A percentile compares a stretch with the other conserved stretches of the same genome.
phyloP scores from a whole-genome alignment of 495 filamentous ascomycete genomes.

The Annulohypoxylon maeteangense region DNA sequence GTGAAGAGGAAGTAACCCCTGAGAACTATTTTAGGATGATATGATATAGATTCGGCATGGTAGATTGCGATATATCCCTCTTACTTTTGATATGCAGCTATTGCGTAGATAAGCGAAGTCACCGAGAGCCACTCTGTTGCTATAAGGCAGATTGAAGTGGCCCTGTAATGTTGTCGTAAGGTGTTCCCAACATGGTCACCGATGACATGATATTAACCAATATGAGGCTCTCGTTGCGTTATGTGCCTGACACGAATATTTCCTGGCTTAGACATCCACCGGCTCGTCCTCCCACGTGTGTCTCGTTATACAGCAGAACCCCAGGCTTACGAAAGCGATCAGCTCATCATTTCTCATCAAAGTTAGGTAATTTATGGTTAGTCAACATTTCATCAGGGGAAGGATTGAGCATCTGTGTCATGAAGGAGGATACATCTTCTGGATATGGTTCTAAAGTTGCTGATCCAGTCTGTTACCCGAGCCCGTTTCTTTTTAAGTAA shows the following conservation, averaged over 20 bases:
- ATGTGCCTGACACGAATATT: not conserved
- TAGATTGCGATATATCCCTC: not conserved
- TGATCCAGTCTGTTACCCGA: not conserved
- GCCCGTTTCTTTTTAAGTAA: not conserved
- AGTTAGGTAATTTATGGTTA: too few species aligned
- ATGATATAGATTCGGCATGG: not conserved
- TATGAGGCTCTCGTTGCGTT: not conserved
- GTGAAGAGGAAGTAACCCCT: not conserved
- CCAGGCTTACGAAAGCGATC: not conserved
- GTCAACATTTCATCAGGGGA: not conserved
- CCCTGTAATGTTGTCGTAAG: not conserved
- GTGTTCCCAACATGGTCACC: not conserved
- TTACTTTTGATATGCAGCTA: not conserved
- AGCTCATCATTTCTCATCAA: conserved; percentile 10
- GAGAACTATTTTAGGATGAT: not conserved
- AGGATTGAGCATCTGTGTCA: not conserved
- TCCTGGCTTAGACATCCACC: not conserved
- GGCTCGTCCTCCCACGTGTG: not conserved
- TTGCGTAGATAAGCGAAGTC: not conserved
- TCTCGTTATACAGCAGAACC: not conserved
- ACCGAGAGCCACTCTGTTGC: too few species aligned
- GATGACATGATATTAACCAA: not conserved
- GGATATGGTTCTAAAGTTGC: not conserved
- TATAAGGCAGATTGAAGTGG: not conserved
- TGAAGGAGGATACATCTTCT: not conserved